Evolutionary conservation across 345 rosid genomes (phyloP), one percentile per base, ranked within the genome.

Genomic region (Citrus sp.): DNA sequence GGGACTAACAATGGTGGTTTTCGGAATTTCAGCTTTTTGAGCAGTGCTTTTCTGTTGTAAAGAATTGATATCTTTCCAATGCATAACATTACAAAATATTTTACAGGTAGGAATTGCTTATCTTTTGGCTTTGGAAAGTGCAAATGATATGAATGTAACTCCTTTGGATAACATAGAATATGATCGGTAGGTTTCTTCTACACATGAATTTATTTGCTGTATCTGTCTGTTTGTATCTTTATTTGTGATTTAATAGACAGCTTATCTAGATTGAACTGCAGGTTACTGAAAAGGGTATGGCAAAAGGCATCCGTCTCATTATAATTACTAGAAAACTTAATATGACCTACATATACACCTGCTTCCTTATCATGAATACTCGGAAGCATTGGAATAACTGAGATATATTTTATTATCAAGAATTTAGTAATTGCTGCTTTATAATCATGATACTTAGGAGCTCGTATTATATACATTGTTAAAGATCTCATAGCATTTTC

Each of bases 101-200:
- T 65, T 12, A 7, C 68, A 65, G 68, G 68, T 65, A 65, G 68
- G 99, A 79, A 85, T 92, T 82, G 95, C 99, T 40, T 94, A 94
- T 81, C 89, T 96, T 82, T 84, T 96, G 83, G 99, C 97, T 86
- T 85, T 94, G 55, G 98, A 96, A 85, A 83, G 61, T 86, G 97
- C 98, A 80, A 96, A 96, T 82, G 80, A 77, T 80, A 83, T 96
- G 78, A 72, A 73, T 55, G 82, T 89, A 56, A 82, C 93, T 73
- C 89, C 97, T n/a, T 81, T 85, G 14, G 93, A 92, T 85, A 96
- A 96, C 80, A 92, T 95, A 49, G 98, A 95, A 85, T 91, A 90
- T 81, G 99, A 93, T 84, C 80, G 97, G 98, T 91, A 83, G 9
- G 68, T 30, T 65, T 28, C 34, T 60, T 74, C 65, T 67, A 28